phyloP scores from a whole-genome alignment of 148 eudicot genomes.

The Camellia sinensis region DNA sequence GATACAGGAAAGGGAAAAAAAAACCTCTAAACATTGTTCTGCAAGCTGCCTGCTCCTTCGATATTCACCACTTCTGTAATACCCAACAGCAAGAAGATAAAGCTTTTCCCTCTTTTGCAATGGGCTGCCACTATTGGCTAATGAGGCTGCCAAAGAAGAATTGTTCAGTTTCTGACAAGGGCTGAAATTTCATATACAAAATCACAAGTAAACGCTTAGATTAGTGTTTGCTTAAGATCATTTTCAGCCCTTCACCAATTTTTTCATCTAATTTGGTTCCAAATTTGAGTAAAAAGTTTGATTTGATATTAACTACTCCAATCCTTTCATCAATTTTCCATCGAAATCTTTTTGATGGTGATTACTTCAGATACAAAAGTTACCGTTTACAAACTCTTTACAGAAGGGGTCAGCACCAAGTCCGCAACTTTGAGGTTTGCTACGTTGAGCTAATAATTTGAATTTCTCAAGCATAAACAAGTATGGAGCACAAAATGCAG shows the following conservation, averaged over 20 bases:
- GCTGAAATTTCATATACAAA: background rate
- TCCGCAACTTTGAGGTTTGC: background rate
- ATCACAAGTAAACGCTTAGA: background rate
- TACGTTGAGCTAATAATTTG: background rate
- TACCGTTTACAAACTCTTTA: too few species aligned
- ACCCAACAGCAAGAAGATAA: constrained; percentile 83
- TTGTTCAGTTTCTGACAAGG: background rate
- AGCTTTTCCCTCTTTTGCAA: constrained; percentile 69
- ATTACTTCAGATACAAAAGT: background rate
- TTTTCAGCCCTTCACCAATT: too few species aligned
- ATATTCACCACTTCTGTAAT: constrained; percentile 76
- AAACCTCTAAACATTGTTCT: constrained; percentile 79
- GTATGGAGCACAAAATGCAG: background rate
- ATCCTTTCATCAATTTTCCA: too few species aligned
- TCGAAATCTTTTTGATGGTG: too few species aligned
- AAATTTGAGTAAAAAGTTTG: too few species aligned
- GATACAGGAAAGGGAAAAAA: constrained; percentile 6
- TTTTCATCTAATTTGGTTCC: too few species aligned
- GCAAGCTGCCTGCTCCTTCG: constrained; percentile 65
- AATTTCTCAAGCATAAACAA: background rate
- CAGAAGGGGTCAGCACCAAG: background rate
- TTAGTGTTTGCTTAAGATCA: too few species aligned
- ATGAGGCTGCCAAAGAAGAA: constrained; percentile 56
- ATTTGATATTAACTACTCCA: too few species aligned
- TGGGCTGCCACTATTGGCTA: constrained; percentile 57